Base-by-base conservation (phyloP, 805 yeast species). In the Lipomyces spencermartinsiae region DNA sequence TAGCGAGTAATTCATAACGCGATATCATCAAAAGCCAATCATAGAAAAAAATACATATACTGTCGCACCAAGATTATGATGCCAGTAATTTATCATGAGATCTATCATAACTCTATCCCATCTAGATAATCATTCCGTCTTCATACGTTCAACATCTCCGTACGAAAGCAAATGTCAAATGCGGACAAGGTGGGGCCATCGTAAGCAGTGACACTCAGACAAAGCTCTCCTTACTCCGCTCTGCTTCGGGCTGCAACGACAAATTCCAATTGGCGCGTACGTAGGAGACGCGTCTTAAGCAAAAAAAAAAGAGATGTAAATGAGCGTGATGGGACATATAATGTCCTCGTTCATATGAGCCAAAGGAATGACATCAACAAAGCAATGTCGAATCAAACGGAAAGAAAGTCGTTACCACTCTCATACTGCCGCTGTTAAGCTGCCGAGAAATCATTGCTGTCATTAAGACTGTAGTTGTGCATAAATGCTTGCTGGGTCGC, bases 31-130 rank as follows among this genome's bases (percentile, higher is more conserved):
- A 43, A 37, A 43, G 19, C 49, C 49, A 43, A 43, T 43, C 49
- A 43, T 37, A 37, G n/a, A 55, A 64, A 49, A 61, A 56, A 3
- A 14, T 19, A n/a, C n/a, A 43, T 43, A n/a, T n/a, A 43, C 49
- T n/a, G 49, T 43, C n/a, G 49, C n/a, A 43, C n/a, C 49, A n/a
- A 14, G n/a, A 43, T 6, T 43, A 43, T 43, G 22, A 37, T 37
- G 14, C 43, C 43, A 37, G 43, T 37, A 37, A 37, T 16, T 43
- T 9, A 43, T 43, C 22, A 43, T 43, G 22, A 43, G 49, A 37
- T 37, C 43, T 37, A 37, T 16, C 22, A 43, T 43, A 43, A 43
- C 49, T 37, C 49, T 43, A 43, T 43, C 49, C n/a, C n/a, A 16
- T 43, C 49, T 16, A 43, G 49, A 43, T 7, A 43, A n/a, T 43